Evolutionary conservation across 2,329 filamentous ascomycete species (phyloP).

Genomic region (Fusarium sp.): DNA sequence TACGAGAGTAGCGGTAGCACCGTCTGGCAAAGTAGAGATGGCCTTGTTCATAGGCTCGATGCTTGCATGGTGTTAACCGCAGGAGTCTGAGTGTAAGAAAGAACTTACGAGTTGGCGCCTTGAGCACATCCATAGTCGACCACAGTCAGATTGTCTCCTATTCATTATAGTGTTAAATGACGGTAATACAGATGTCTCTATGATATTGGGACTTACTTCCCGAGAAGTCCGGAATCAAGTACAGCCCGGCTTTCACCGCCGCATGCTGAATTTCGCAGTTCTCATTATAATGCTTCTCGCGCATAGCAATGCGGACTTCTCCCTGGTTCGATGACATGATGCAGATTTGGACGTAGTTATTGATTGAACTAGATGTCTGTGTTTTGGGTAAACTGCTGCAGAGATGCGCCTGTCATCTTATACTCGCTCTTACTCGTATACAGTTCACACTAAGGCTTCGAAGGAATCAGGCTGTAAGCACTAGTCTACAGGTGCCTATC

Average conservation of each 20-base stretch:
- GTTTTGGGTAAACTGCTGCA: not conserved
- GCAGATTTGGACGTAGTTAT: not conserved
- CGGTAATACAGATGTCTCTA: no score
- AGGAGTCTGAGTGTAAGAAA: accelerated
- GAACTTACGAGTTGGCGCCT: conserved; percentile 9
- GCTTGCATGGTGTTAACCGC: not conserved
- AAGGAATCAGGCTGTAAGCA: not conserved
- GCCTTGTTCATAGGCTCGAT: conserved; percentile 5
- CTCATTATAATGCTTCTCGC: conserved; percentile 17
- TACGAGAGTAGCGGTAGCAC: not conserved
- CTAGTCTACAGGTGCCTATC: not conserved
- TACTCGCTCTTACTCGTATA: not conserved
- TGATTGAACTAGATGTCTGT: not conserved
- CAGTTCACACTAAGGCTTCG: not conserved
- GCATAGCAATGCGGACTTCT: conserved; percentile 16
- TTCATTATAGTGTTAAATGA: no score
- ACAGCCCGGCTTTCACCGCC: not conserved
- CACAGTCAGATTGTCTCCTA: not conserved
- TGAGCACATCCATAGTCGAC: conserved; percentile 18
- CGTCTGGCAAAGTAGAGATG: not conserved
- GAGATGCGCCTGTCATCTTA: not conserved
- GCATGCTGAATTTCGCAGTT: conserved; percentile 18
- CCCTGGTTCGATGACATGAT: not conserved
- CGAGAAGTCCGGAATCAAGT: not conserved
- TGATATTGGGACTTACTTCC: not conserved